Evolutionary conservation across 176 grass and related monocot genomes (phyloP).

Genomic region (Rhynchospora tenuis): DNA sequence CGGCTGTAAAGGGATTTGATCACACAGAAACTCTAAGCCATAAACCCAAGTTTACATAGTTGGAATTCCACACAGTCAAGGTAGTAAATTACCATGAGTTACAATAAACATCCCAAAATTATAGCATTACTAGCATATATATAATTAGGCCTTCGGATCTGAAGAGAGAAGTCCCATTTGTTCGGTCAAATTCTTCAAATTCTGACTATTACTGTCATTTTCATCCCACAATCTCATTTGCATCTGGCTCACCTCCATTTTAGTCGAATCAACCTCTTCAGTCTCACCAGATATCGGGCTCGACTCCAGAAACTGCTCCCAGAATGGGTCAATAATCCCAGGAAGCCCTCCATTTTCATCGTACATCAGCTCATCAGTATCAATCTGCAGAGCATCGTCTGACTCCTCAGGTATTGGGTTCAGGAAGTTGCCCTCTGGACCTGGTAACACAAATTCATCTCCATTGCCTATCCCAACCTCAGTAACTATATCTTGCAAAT

Average conservation of each 20-base stretch:
- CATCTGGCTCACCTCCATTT: slow-evolving; percentile 27
- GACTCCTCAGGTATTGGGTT: slow-evolving; percentile 35
- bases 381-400: slow-evolving; percentile 50
- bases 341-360: slow-evolving; percentile 59
- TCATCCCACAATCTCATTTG: slow-evolving; percentile 31
- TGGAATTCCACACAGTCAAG: slow-evolving; percentile 10
- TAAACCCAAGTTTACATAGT: slow-evolving; percentile 13
- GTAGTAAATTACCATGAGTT: slow-evolving; percentile 7
- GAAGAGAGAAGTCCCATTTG: slow-evolving; percentile 92
- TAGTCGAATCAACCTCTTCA: slow-evolving; percentile 61
- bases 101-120: slow-evolving; percentile 19
- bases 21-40: not conserved
- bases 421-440: slow-evolving; percentile 45
- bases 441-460: slow-evolving; percentile 44
- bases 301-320: slow-evolving; percentile 78
- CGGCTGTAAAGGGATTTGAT: not conserved
- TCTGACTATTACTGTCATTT: slow-evolving; percentile 39
- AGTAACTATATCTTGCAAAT: slow-evolving; percentile 49
- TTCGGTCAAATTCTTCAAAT: slow-evolving; percentile 68
- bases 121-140: slow-evolving; percentile 5
- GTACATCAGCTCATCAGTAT: slow-evolving; percentile 55
- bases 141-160: slow-evolving; percentile 35
- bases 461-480: slow-evolving; percentile 36
- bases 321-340: slow-evolving; percentile 80
- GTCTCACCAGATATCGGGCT: slow-evolving; percentile 52